Conservation (phyloP, 2,329 filamentous ascomycete genomes). For the Penicillium sp. region DNA sequence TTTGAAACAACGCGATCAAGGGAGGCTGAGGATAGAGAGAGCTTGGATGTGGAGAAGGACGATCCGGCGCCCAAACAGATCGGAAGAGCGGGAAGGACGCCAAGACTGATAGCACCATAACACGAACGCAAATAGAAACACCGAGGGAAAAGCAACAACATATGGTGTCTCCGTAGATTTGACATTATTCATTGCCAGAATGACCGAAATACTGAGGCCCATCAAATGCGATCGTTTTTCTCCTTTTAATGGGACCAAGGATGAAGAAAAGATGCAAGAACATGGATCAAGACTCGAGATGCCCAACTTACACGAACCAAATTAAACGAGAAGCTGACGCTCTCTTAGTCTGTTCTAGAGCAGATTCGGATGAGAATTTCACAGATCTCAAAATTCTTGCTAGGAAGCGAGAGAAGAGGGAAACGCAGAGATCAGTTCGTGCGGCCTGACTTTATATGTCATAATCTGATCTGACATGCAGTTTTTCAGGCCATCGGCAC, state of each 20-base stretch:
- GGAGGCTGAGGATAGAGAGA: constrained; percentile 10
- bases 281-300: too few species aligned
- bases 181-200: neutral
- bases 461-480: neutral
- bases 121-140: neutral
- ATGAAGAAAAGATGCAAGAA: too few species aligned
- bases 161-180: too few species aligned
- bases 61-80: constrained; percentile 21
- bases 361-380: too few species aligned
- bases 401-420: neutral
- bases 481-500: neutral
- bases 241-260: too few species aligned
- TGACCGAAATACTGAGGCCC: too few species aligned
- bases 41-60: constrained; percentile 24
- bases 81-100: constrained; percentile 21
- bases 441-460: neutral
- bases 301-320: too few species aligned
- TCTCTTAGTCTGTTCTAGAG: too few species aligned
- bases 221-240: too few species aligned
- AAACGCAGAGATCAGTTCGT: neutral
- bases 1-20: constrained; percentile 7
- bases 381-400: too few species aligned
- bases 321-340: too few species aligned
- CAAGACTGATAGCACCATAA: constrained; percentile 12
- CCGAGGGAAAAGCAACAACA: neutral